Evolutionary conservation across 1,284 basidiomycete species (phyloP), one percentile per base, ranked within the genome.

Genomic region (Ganoderma sinense): DNA sequence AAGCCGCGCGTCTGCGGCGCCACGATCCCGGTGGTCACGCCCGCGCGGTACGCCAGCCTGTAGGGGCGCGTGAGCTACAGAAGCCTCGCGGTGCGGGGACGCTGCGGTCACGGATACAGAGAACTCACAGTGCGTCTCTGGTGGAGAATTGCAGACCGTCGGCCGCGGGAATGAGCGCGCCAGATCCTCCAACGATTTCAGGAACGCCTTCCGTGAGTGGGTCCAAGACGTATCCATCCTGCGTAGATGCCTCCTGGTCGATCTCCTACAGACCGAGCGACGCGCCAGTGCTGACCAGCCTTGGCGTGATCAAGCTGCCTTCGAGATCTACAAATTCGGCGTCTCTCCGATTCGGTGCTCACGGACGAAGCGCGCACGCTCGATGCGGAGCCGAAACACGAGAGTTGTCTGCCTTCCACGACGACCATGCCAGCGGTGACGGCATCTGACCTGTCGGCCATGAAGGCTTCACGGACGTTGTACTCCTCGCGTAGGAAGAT

Each of bases 211-310:
- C 68, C 4, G 67, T 58, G 48, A 84, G 75, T 1, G 83, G 76
- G 69, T 83, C 81, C 29, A 73, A 77, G 5, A 79, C 82, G 51
- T 73, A 43, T 4, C 94, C 94, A 76, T 95, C 94, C 43, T 83
- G 84, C 0, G 94, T 95, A 1, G 87, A 88, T 10, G 80, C 74
- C 77, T 96, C 95, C 67, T 83, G 77, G 1, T 83, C 75, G 58
- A 94, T 92, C 69, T 89, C 86, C 73, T 88, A 83, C 62, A 92
- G 79, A 8, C 91, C 92, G 16, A 93, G 81, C 4, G 85, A 81
- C 16, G 88, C 84, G 2, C 90, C 91, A 64, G 84, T 86, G 1
- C 89, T 87, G n/a, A 88, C 83, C 20, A 92, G 79, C 0, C 86
- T 88, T 4, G 90, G 91, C 3, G 82, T 74, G 39, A 87, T 74